phyloP scores from a whole-genome alignment of 1,284 basidiomycete genomes.

The Papiliotrema fonsecae region DNA sequence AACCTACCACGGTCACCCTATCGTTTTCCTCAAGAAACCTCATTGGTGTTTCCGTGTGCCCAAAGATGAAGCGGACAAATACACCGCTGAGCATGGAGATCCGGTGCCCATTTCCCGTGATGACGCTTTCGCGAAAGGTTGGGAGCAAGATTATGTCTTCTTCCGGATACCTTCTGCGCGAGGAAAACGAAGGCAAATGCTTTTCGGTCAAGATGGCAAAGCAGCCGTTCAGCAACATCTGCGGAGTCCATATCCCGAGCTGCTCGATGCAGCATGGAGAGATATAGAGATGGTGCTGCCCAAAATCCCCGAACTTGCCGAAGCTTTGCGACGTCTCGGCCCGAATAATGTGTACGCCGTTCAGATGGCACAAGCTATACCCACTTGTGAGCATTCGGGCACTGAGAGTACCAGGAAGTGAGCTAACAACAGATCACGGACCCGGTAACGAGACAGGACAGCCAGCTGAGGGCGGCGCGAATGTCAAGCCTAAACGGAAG shows the following conservation, averaged over 20 bases:
- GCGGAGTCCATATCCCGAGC: too few relatives aligned
- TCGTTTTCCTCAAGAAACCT: slow-evolving; percentile 38
- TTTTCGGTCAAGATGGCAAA: slow-evolving; percentile 6
- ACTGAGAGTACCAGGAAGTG: too few relatives aligned
- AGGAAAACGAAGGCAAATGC: slow-evolving; percentile 15
- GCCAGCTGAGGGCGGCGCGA: too few relatives aligned
- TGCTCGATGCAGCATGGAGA: too few relatives aligned
- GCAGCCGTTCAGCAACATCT: too few relatives aligned
- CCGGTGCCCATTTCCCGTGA: slow-evolving; percentile 27
- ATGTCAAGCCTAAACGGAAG: too few relatives aligned
- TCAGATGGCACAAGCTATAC: too few relatives aligned
- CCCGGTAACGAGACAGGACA: too few relatives aligned
- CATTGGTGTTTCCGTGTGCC: slow-evolving; percentile 47
- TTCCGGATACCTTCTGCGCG: slow-evolving; percentile 26
- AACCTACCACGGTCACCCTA: slow-evolving; percentile 40
- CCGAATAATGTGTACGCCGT: too few relatives aligned
- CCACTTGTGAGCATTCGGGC: too few relatives aligned
- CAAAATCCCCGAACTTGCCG: not conserved
- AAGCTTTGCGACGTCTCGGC: too few relatives aligned
- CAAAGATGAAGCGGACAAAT: slow-evolving; percentile 18
- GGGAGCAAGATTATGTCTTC: slow-evolving; percentile 23
- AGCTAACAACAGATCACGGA: too few relatives aligned
- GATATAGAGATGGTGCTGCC: not conserved
- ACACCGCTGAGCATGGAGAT: slow-evolving; percentile 26
- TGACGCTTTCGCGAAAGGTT: slow-evolving; percentile 8